Percentiles rank a stretch among this genome's conserved stretches.
phyloP scores from a whole-genome alignment of 306 rosid species.

The Pyrus communis region DNA sequence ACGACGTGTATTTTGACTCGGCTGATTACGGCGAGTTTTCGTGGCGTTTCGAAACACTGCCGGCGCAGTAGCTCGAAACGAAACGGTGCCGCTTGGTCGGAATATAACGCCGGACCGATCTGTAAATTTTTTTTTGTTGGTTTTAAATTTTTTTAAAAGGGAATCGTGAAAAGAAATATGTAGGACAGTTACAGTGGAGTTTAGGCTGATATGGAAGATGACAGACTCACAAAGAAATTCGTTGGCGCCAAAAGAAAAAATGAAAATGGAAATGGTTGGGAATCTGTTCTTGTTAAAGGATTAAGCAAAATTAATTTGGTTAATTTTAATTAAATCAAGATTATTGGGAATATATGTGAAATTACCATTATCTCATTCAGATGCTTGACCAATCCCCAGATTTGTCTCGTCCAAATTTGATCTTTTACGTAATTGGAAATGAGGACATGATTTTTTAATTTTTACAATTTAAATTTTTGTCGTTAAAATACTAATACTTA shows the following conservation, averaged over 20 bases:
- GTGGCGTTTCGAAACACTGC: constrained; percentile 61
- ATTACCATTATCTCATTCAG: too few relatives aligned
- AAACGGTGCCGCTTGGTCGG: neutral
- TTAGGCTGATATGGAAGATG: constrained; percentile 9
- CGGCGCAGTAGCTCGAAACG: constrained; percentile 41
- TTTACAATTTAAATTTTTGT: neutral
- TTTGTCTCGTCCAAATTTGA: too few relatives aligned
- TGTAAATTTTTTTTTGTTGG: constrained; percentile 22
- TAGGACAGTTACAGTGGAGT: neutral
- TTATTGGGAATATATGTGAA: neutral
- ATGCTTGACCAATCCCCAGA: too few relatives aligned
- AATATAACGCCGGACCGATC: neutral
- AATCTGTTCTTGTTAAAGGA: neutral
- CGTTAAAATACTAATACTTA: too few relatives aligned
- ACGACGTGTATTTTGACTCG: constrained; percentile 59
- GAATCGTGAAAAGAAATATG: neutral
- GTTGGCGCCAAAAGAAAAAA: neutral
- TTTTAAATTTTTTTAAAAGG: neutral
- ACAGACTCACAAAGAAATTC: neutral
- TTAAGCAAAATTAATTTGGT: neutral
- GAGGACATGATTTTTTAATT: neutral
- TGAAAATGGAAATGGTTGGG: neutral
- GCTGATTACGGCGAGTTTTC: constrained; percentile 40
- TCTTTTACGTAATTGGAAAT: too few relatives aligned
- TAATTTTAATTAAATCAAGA: neutral